These are phyloP conservation scores for Verticillium zaregamsianum DNA, from an alignment of 2,329 filamentous ascomycete species.

Conservation along the genomic window DNA sequence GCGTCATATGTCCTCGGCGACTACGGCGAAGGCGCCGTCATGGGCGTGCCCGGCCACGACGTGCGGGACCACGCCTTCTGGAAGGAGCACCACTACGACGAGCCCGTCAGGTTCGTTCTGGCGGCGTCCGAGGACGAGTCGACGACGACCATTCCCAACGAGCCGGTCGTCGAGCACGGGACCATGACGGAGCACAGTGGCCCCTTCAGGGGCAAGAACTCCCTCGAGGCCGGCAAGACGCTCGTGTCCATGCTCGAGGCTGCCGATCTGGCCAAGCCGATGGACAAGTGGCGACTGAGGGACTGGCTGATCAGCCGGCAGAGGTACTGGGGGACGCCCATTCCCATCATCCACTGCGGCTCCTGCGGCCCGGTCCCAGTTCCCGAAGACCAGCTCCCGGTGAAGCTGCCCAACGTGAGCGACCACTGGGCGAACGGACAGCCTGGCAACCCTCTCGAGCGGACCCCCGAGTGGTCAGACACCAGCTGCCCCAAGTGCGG, in stretches of 20 bases:
- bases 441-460: conserved; percentile 72
- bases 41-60: conserved; percentile 90
- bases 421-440: conserved; percentile 65
- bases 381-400: conserved; percentile 70
- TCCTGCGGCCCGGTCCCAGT: conserved; percentile 77
- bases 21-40: conserved; percentile 83
- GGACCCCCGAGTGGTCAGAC: conserved; percentile 68
- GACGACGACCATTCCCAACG: conserved; percentile 35
- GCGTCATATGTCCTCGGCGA: conserved; percentile 82
- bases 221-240: conserved; percentile 55
- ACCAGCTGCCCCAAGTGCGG: conserved; percentile 72
- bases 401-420: conserved; percentile 66
- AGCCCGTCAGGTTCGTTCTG: conserved; percentile 62
- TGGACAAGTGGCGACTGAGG: conserved; percentile 73
- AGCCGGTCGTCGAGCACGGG: conserved; percentile 63
- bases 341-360: conserved; percentile 79
- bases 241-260: conserved; percentile 55
- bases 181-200: conserved; percentile 64
- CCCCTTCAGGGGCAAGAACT: conserved; percentile 58
- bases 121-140: conserved; percentile 44
- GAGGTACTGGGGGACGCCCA: conserved; percentile 86
- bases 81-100: conserved; percentile 60
- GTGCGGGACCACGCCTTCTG: conserved; percentile 75
- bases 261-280: conserved; percentile 54
- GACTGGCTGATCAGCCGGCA: conserved; percentile 94